Conservation (phyloP, 805 yeast species). For the Candida schatavii region DNA sequence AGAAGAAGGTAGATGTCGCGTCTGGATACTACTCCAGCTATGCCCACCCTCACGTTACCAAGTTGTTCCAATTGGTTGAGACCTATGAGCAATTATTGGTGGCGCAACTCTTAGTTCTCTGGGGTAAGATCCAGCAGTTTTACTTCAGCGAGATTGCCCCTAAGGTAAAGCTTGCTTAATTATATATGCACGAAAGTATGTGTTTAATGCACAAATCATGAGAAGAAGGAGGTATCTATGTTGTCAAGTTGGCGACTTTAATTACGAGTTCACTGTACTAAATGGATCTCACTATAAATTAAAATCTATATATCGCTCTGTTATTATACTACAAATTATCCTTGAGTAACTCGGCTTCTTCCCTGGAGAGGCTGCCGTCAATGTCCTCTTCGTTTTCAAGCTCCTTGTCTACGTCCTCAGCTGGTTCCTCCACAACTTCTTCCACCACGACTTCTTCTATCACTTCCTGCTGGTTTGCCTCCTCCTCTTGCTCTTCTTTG, state of each 20-base stretch:
- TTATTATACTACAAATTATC: too few species aligned
- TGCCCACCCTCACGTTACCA: constrained; percentile 30
- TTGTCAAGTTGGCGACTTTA: background rate
- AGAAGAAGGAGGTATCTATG: too few species aligned
- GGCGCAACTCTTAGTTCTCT: constrained; percentile 19
- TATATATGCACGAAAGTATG: background rate
- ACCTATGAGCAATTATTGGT: constrained; percentile 29
- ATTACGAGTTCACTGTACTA: too few species aligned
- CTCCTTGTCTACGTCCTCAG: constrained; percentile 19
- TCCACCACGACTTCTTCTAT: constrained; percentile 54
- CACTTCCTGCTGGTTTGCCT: constrained; percentile 13
- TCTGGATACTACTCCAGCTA: constrained; percentile 20
- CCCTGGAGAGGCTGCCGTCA: too few species aligned
- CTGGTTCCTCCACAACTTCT: constrained; percentile 31
- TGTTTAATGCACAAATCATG: background rate
- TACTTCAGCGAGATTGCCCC: constrained; percentile 21
- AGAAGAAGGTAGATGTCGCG: constrained; percentile 22
- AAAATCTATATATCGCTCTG: constrained; percentile 2
- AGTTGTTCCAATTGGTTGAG: constrained; percentile 34
- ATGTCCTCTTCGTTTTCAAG: background rate
- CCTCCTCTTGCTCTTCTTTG: constrained; percentile 17
- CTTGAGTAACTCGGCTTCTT: too few species aligned
- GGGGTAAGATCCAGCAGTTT: constrained; percentile 17
- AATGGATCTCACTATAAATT: background rate
- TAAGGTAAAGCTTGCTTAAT: constrained; percentile 9